phyloP scores from a whole-genome alignment of 495 filamentous ascomycete genomes.

The Talaromyces ruber region DNA sequence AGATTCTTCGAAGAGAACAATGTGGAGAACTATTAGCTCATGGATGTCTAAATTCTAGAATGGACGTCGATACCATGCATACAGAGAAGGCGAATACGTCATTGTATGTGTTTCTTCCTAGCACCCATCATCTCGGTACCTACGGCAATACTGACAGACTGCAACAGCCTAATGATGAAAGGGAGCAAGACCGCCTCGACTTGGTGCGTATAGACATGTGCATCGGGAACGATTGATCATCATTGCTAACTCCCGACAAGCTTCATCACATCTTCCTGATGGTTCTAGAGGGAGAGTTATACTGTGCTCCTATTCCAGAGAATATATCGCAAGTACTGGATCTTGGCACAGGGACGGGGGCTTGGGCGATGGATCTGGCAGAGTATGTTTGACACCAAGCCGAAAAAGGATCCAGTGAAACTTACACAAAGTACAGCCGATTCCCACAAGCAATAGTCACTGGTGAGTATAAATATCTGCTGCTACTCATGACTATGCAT shows the following conservation, averaged over 20 bases:
- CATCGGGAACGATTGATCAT: constrained; percentile 11
- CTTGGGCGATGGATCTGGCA: constrained; percentile 48
- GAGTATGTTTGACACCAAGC: constrained; percentile 17
- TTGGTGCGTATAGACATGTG: constrained; percentile 41
- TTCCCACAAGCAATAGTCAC: constrained; percentile 11
- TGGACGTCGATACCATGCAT: constrained; percentile 25
- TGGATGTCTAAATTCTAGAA: constrained; percentile 28
- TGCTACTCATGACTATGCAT: neutral
- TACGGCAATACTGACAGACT: neutral
- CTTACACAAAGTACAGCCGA: constrained; percentile 2
- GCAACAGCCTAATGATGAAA: constrained; percentile 32
- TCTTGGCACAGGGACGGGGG: constrained; percentile 37
- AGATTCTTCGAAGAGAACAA: constrained; percentile 22
- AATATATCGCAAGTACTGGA: constrained; percentile 33
- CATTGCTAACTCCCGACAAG: constrained; percentile 16
- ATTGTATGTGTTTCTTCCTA: constrained; percentile 11
- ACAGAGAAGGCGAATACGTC: constrained; percentile 22
- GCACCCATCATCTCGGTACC: neutral
- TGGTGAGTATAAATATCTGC: constrained; percentile 8
- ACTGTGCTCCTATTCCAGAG: constrained; percentile 40
- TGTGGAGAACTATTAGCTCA: constrained; percentile 21
- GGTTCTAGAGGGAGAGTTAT: constrained; percentile 33
- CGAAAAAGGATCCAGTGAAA: neutral
- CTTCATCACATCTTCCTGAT: constrained; percentile 35
- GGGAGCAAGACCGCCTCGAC: constrained; percentile 66